Percentiles rank a stretch among this genome's conserved stretches.
Evolutionary conservation across 768 basidiomycete species (phyloP).

Genomic region (Russula vinacea): DNA sequence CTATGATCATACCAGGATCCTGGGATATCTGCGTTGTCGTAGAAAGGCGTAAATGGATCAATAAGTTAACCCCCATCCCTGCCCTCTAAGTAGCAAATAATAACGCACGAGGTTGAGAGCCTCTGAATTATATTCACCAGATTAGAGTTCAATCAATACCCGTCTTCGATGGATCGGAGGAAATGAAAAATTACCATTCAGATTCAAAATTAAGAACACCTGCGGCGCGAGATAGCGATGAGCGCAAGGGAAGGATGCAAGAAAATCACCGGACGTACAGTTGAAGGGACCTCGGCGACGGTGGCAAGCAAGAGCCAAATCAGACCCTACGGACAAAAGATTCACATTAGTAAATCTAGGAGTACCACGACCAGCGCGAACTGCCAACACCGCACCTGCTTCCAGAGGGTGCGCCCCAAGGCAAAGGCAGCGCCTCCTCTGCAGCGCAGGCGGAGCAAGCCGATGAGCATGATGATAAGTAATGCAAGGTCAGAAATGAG

Average conservation of each 20-base stretch:
- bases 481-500: neutral
- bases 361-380: neutral
- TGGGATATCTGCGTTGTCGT: neutral
- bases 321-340: neutral
- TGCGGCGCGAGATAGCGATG: neutral
- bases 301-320: conserved; percentile 9
- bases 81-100: neutral
- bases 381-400: neutral
- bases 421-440: neutral
- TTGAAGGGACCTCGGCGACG: neutral
- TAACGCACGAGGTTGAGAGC: neutral
- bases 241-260: neutral
- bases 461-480: neutral
- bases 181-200: conserved; percentile 5
- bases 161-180: neutral
- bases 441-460: neutral
- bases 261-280: neutral
- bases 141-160: neutral
- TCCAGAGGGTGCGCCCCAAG: conserved; percentile 5
- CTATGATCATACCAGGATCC: neutral
- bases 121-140: neutral
- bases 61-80: neutral
- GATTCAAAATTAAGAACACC: conserved; percentile 9
- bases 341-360: neutral
- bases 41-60: neutral